Conservation (phyloP, 371 early-diverging fungal species). For the Actinomortierella ambigua region DNA sequence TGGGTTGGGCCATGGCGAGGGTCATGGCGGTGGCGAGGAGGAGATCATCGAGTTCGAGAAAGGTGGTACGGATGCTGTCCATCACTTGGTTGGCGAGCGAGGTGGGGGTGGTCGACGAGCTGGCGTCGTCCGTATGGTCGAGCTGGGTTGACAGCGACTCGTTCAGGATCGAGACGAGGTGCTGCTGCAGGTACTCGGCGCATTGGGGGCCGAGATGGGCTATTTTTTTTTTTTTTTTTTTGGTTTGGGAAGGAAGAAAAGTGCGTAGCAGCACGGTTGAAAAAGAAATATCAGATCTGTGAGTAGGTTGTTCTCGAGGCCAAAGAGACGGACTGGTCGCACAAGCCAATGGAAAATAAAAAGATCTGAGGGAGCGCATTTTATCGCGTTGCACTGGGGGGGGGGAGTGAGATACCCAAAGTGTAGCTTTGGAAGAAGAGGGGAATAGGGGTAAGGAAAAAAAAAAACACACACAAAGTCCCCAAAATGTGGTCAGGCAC, state of each 20-base stretch:
- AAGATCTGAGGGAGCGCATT: no score
- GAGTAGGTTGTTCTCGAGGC: no score
- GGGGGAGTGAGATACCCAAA: no score
- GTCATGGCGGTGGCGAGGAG: constrained; percentile 40
- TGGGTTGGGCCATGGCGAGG: constrained; percentile 28
- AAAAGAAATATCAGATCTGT: not conserved
- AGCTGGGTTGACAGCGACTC: constrained; percentile 42
- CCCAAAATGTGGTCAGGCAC: no score
- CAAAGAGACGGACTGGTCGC: no score
- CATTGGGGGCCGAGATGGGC: constrained; percentile 43
- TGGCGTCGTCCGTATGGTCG: constrained; percentile 26
- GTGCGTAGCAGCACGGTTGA: not conserved
- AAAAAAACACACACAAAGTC: no score
- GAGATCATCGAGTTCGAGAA: constrained; percentile 38
- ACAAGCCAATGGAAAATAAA: no score
- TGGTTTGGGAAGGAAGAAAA: not conserved
- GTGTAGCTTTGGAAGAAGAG: no score
- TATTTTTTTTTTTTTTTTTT: not conserved
- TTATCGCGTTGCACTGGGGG: no score
- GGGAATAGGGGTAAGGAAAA: no score
- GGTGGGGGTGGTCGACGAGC: constrained; percentile 8
- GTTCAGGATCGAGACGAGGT: constrained; percentile 33
- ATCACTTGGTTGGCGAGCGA: constrained; percentile 32
- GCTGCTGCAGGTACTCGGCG: constrained; percentile 41
- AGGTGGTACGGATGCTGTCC: constrained; percentile 40